These are phyloP conservation scores for Erodium trifolium DNA, from an alignment of 441 rosid genomes.

Conservation along the genomic window DNA sequence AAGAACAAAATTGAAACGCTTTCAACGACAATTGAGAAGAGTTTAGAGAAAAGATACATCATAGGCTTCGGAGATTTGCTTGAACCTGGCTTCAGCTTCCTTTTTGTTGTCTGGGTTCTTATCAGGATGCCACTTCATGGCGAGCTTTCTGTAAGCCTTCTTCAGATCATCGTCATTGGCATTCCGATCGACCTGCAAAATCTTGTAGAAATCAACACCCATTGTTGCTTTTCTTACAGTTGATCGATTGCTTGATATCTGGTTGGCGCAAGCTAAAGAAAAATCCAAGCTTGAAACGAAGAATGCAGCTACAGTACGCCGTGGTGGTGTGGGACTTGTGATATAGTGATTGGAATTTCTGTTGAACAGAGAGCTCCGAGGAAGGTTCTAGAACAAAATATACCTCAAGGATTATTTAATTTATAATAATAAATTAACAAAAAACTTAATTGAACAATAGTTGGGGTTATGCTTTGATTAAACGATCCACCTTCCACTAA, in stretches of 20 bases:
- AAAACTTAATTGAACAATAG: no score
- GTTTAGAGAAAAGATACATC: conserved; percentile 34
- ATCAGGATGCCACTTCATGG: conserved; percentile 60
- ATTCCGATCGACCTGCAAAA: conserved; percentile 50
- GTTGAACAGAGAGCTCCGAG: no score
- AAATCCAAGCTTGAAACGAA: neutral
- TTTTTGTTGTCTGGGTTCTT: conserved; percentile 41
- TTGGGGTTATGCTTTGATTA: no score
- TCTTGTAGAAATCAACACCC: conserved; percentile 75
- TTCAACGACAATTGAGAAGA: neutral
- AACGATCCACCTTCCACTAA: no score
- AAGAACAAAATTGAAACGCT: neutral
- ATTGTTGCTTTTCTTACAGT: conserved; percentile 18
- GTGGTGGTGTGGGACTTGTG: no score
- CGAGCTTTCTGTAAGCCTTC: conserved; percentile 70
- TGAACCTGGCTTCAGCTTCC: conserved; percentile 77
- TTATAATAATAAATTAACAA: no score
- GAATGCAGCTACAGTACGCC: neutral
- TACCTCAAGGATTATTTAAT: no score
- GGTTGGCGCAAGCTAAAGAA: neutral
- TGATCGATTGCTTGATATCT: neutral
- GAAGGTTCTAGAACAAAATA: no score
- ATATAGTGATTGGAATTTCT: no score
- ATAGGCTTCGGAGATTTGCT: conserved; percentile 79
- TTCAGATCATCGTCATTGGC: conserved; percentile 73